A percentile compares a stretch with the other conserved stretches of the same genome.
Evolutionary conservation across 495 filamentous ascomycete genomes (phyloP).

Genomic region (Echria macrotheca): DNA sequence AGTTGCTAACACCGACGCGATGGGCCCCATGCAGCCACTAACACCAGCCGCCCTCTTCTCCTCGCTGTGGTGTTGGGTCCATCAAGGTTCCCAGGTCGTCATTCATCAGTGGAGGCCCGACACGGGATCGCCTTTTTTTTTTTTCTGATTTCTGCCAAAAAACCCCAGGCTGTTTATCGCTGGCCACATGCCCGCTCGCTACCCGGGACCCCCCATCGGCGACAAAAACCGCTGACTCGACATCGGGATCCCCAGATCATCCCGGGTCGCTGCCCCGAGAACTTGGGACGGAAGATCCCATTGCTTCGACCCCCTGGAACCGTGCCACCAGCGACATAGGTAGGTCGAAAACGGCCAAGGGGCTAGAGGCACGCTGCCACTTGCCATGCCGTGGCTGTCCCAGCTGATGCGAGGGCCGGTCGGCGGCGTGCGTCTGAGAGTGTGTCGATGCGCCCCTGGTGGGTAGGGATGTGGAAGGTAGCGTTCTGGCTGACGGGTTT

Average conservation of each 20-base stretch:
- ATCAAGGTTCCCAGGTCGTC: constrained; percentile 6
- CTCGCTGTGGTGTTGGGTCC: background rate
- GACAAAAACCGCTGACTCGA: too few species aligned
- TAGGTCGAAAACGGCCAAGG: background rate
- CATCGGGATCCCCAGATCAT: constrained; percentile 13
- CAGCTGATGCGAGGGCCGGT: constrained; percentile 10
- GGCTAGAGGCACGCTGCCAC: background rate
- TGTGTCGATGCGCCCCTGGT: too few species aligned
- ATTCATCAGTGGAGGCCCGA: background rate
- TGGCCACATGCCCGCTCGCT: constrained; percentile 1
- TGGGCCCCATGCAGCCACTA: background rate
- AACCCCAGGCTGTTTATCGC: constrained; percentile 8
- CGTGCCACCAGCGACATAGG: background rate
- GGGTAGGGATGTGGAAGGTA: constrained; percentile 8
- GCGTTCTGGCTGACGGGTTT: background rate
- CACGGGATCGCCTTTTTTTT: constrained; percentile 5
- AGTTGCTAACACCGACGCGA: background rate
- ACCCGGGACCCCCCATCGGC: too few species aligned
- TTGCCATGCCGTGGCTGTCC: constrained; percentile 4
- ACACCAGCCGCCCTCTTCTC: background rate
- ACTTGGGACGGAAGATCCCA: constrained; percentile 11
- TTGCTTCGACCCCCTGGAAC: background rate
- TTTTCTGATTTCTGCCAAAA: constrained; percentile 9
- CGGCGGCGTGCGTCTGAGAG: background rate
- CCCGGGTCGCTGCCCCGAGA: constrained; percentile 9